These are phyloP conservation scores for Suillus clintonianus DNA, from an alignment of 768 basidiomycete species.

Conservation along the genomic window DNA sequence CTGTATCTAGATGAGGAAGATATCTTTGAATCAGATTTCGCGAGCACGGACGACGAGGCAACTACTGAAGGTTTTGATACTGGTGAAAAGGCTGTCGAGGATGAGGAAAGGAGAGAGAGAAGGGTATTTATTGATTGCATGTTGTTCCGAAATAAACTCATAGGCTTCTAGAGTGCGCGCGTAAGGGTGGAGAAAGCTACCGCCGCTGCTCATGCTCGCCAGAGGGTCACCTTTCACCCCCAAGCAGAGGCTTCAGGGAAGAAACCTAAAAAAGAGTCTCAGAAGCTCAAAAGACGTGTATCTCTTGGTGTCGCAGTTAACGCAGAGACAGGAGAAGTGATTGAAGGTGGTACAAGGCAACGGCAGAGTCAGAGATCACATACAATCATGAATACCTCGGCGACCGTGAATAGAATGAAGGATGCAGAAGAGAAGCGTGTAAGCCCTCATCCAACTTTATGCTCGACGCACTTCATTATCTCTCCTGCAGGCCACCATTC, in stretches of 20 bases:
- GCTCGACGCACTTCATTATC: neutral
- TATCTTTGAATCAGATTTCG: constrained; percentile 81
- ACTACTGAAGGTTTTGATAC: constrained; percentile 53
- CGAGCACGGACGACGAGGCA: constrained; percentile 74
- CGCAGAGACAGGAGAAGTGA: constrained; percentile 62
- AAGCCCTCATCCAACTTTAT: neutral
- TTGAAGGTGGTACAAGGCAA: constrained; percentile 36
- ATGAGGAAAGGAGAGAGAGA: constrained; percentile 57
- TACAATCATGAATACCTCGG: constrained; percentile 71
- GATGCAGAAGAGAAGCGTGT: constrained; percentile 66
- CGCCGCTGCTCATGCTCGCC: constrained; percentile 65
- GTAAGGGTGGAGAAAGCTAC: constrained; percentile 62
- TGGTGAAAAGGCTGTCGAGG: constrained; percentile 56
- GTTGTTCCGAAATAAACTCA: neutral
- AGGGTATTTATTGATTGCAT: constrained; percentile 13
- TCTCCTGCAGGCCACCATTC: constrained; percentile 49
- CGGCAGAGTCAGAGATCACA: constrained; percentile 67
- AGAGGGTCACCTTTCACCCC: constrained; percentile 70
- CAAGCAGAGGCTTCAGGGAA: constrained; percentile 35
- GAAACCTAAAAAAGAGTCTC: constrained; percentile 21
- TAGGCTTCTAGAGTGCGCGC: constrained; percentile 48
- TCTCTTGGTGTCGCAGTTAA: constrained; percentile 57
- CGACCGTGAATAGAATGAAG: constrained; percentile 64
- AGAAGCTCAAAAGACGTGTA: constrained; percentile 46
- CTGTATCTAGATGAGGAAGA: constrained; percentile 70